Conservation (phyloP, 1,284 basidiomycete species). For the Malassezia cuniculi region DNA sequence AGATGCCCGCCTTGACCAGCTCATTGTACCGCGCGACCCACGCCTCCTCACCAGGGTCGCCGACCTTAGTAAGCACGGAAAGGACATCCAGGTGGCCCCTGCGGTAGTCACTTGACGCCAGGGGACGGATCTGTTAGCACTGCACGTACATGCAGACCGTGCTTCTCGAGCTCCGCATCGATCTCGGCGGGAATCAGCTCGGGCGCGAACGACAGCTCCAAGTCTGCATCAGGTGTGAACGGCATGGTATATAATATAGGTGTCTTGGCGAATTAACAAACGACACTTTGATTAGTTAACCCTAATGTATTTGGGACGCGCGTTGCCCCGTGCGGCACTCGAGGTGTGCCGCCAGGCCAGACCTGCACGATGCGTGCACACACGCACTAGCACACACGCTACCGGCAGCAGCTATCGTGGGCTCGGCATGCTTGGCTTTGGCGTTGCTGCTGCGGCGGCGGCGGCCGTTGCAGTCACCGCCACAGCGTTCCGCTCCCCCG, state of each 20-base stretch:
- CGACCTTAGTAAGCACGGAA: conserved; percentile 61
- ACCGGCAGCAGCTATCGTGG: conserved; percentile 12
- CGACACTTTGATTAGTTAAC: too few relatives aligned
- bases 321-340: too few relatives aligned
- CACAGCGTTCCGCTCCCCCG: too few relatives aligned
- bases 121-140: conserved; percentile 62
- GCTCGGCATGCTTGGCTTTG: conserved; percentile 15
- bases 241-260: conserved; percentile 17
- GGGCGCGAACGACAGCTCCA: conserved; percentile 63
- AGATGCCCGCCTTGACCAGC: conserved; percentile 45
- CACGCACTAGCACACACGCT: conserved; percentile 2
- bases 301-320: too few relatives aligned
- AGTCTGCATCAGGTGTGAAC: conserved; percentile 57
- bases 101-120: conserved; percentile 69
- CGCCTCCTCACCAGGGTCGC: conserved; percentile 60
- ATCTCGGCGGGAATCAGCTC: conserved; percentile 57
- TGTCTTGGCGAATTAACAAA: not conserved
- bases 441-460: not conserved
- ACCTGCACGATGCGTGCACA: too few relatives aligned
- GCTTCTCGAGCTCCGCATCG: conserved; percentile 51
- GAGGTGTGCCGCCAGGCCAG: too few relatives aligned
- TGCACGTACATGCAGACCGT: conserved; percentile 51
- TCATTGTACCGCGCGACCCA: conserved; percentile 30
- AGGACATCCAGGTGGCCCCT: conserved; percentile 75
- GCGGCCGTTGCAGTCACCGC: not conserved